A percentile compares a stretch with the other conserved stretches of the same genome.
These are phyloP conservation scores for Gilbertella persicaria DNA, from an alignment of 371 early-diverging fungal genomes.

Conservation along the genomic window DNA sequence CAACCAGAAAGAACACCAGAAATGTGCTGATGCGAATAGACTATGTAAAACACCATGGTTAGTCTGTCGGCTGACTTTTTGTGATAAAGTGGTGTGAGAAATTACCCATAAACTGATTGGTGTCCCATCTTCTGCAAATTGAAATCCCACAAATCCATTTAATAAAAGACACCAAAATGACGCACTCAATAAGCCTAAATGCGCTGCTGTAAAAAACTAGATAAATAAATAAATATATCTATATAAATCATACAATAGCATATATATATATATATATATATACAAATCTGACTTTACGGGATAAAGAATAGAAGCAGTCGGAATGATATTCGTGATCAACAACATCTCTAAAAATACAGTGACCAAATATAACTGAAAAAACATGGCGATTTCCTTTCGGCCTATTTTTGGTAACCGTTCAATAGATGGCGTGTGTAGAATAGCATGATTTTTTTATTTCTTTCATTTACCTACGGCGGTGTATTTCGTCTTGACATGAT, in stretches of 20 bases:
- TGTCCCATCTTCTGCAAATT: constrained; percentile 93
- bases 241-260: not conserved
- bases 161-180: constrained; percentile 82
- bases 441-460: not conserved
- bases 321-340: constrained; percentile 79
- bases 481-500: constrained; percentile 87
- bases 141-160: constrained; percentile 91
- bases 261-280: constrained; percentile 9
- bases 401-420: constrained; percentile 36
- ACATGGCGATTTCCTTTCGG: constrained; percentile 89
- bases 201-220: constrained; percentile 77
- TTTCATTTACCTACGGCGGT: constrained; percentile 80
- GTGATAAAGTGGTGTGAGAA: not conserved
- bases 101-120: constrained; percentile 58
- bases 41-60: constrained; percentile 34
- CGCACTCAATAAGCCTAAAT: constrained; percentile 72
- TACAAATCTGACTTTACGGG: constrained; percentile 50
- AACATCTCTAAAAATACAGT: constrained; percentile 77
- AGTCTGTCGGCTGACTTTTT: constrained; percentile 13
- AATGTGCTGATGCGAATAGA: constrained; percentile 71
- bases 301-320: constrained; percentile 70
- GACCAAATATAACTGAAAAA: constrained; percentile 84
- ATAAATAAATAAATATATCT: constrained; percentile 2
- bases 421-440: constrained; percentile 11
- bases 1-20: constrained; percentile 61